phyloP scores from a whole-genome alignment of 495 filamentous ascomycete genomes.

The Letharia lupina region DNA sequence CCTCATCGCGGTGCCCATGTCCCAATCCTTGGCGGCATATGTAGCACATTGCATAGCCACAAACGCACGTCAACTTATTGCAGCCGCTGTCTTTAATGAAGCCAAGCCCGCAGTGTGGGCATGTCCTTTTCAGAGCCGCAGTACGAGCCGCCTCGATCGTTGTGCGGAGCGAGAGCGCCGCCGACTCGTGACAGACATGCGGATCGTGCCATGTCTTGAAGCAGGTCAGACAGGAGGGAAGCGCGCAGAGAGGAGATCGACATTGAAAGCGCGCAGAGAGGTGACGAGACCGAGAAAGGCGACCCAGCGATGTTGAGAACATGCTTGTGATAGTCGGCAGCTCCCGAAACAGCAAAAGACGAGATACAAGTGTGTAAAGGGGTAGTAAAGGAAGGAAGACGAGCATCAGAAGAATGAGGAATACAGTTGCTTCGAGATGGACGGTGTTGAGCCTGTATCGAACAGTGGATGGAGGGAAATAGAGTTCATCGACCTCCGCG shows the following conservation, averaged over 20 bases:
- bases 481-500: slow-evolving; percentile 75
- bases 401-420: slow-evolving; percentile 32
- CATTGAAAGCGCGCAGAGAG: slow-evolving; percentile 67
- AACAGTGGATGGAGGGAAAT: slow-evolving; percentile 43
- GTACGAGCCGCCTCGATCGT: slow-evolving; percentile 87
- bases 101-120: slow-evolving; percentile 76
- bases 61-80: slow-evolving; percentile 96
- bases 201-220: slow-evolving; percentile 56
- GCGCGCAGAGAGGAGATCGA: slow-evolving; percentile 53
- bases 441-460: slow-evolving; percentile 42
- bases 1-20: slow-evolving; percentile 44
- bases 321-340: slow-evolving; percentile 34
- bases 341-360: slow-evolving; percentile 32
- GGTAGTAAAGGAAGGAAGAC: slow-evolving; percentile 29
- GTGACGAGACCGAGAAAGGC: slow-evolving; percentile 52
- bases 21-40: slow-evolving; percentile 58
- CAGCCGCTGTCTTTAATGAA: slow-evolving; percentile 91
- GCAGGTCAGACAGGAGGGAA: slow-evolving; percentile 71
- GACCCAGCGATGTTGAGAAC: slow-evolving; percentile 47
- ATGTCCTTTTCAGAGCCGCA: slow-evolving; percentile 89
- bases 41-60: slow-evolving; percentile 97
- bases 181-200: slow-evolving; percentile 57
- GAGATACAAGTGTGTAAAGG: slow-evolving; percentile 41
- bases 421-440: slow-evolving; percentile 17
- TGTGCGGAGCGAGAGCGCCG: slow-evolving; percentile 64